Percentiles rank a stretch among this genome's conserved stretches.
Evolutionary conservation across 1,284 basidiomycete genomes (phyloP).

Genomic region (Fomitopsis palustris): DNA sequence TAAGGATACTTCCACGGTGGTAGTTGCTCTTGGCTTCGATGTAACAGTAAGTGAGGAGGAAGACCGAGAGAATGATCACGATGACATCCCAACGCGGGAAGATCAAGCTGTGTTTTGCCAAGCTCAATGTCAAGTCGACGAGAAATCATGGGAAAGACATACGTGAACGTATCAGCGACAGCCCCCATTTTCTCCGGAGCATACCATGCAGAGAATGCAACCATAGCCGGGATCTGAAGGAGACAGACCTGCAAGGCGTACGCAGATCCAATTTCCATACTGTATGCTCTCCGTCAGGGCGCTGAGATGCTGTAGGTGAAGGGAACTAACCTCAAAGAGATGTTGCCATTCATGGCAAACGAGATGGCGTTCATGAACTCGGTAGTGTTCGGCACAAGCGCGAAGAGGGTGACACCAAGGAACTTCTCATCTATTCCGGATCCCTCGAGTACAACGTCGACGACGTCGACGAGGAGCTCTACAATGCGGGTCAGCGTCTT

Average conservation of each 20-base stretch:
- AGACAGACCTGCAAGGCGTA: conserved; percentile 98
- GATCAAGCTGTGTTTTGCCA: conserved; percentile 64
- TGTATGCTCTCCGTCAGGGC: conserved; percentile 28
- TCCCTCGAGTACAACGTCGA: conserved; percentile 92
- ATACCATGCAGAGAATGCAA: conserved; percentile 96
- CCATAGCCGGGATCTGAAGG: conserved; percentile 98
- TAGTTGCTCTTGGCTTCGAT: conserved; percentile 99
- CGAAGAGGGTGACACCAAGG: conserved; percentile 94
- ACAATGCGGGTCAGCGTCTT: conserved; percentile 3
- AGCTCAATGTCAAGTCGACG: not conserved
- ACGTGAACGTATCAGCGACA: conserved; percentile 88
- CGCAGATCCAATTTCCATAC: conserved; percentile 99
- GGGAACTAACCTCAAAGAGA: conserved; percentile 79
- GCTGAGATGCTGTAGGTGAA: not conserved
- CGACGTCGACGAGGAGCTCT: conserved; percentile 94
- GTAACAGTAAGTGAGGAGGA: conserved; percentile 98
- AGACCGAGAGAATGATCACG: conserved; percentile 91
- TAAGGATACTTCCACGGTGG: conserved; percentile 89
- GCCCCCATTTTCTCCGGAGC: conserved; percentile 80
- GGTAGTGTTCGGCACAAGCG: conserved; percentile 97
- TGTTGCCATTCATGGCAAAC: conserved; percentile 98
- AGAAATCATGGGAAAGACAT: conserved; percentile 25
- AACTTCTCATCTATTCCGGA: conserved; percentile 98
- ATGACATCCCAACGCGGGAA: conserved; percentile 99
- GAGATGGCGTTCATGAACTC: conserved; percentile 99